phyloP scores from a whole-genome alignment of 1,284 basidiomycete species.

The Mycosarcoma maydis region DNA sequence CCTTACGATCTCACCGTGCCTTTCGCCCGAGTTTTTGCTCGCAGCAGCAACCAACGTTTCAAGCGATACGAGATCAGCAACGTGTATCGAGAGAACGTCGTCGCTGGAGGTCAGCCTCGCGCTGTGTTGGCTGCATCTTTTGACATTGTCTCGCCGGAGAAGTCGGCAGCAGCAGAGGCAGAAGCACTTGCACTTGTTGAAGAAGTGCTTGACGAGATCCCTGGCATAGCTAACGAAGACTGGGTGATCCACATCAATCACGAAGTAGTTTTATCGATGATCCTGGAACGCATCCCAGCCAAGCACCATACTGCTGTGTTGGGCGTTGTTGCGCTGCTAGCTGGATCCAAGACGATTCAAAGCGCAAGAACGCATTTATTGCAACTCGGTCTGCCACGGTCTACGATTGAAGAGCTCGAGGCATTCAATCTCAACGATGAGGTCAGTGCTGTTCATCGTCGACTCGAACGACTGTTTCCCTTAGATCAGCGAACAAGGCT shows the following conservation, averaged over 20 bases:
- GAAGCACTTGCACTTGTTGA: conserved; percentile 62
- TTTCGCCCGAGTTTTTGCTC: conserved; percentile 85
- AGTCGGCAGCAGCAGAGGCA: conserved; percentile 64
- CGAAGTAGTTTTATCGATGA: conserved; percentile 49
- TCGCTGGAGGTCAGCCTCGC: conserved; percentile 67
- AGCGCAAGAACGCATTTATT: conserved; percentile 50
- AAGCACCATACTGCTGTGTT: conserved; percentile 55
- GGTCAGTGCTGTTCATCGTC: conserved; percentile 41
- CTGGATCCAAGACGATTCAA: conserved; percentile 41
- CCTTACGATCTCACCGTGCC: conserved; percentile 72
- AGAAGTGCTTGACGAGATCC: conserved; percentile 62
- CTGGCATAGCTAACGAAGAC: conserved; percentile 55
- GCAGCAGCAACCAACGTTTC: conserved; percentile 78
- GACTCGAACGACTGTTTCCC: conserved; percentile 52
- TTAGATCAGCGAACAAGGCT: conserved; percentile 56
- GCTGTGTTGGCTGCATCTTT: conserved; percentile 65
- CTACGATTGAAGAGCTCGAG: conserved; percentile 64
- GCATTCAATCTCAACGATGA: conserved; percentile 55
- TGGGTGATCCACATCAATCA: conserved; percentile 66
- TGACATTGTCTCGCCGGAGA: conserved; percentile 66
- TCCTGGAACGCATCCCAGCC: conserved; percentile 59
- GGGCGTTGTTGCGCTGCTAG: conserved; percentile 41
- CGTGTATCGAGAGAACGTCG: conserved; percentile 65
- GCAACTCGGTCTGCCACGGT: conserved; percentile 52
- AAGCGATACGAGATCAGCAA: conserved; percentile 83